These are phyloP conservation scores for Cercophora scortea DNA, from an alignment of 495 filamentous ascomycete genomes.

Conservation along the genomic window DNA sequence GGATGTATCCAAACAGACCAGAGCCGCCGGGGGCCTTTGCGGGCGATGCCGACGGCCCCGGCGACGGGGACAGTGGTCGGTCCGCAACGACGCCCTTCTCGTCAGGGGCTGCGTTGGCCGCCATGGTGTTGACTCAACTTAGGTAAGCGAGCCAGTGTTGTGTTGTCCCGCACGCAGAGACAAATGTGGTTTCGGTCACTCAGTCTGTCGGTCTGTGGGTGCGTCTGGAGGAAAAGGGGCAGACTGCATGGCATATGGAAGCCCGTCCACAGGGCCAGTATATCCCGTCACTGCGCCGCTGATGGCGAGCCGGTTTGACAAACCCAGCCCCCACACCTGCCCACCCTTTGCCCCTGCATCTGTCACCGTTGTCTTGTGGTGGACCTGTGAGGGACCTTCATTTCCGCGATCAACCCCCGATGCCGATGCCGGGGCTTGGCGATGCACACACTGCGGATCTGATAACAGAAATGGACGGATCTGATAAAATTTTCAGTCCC, in stretches of 20 bases:
- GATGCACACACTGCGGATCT: slow-evolving; percentile 7
- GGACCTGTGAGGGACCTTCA: no score
- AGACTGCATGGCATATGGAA: no score
- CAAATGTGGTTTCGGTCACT: no score
- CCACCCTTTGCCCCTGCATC: no score
- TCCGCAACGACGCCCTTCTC: background rate
- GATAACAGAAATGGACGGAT: slow-evolving; percentile 14
- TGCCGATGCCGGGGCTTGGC: slow-evolving; percentile 17
- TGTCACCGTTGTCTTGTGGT: no score
- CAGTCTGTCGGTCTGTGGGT: no score
- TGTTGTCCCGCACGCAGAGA: no score
- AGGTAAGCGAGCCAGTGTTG: background rate
- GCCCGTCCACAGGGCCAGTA: no score
- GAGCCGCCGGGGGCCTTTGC: background rate
- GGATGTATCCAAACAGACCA: slow-evolving; percentile 5
- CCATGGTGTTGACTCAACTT: background rate
- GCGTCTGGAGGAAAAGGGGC: no score
- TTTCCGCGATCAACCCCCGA: background rate
- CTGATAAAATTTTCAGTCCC: slow-evolving; percentile 12
- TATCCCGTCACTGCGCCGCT: no score
- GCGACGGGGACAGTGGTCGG: background rate
- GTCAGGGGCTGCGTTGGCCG: background rate
- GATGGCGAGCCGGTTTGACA: no score
- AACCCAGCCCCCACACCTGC: no score
- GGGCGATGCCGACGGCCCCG: background rate